These are phyloP conservation scores for Diaporthe citriasiana DNA, from an alignment of 2,329 filamentous ascomycete species.

Conservation along the genomic window DNA sequence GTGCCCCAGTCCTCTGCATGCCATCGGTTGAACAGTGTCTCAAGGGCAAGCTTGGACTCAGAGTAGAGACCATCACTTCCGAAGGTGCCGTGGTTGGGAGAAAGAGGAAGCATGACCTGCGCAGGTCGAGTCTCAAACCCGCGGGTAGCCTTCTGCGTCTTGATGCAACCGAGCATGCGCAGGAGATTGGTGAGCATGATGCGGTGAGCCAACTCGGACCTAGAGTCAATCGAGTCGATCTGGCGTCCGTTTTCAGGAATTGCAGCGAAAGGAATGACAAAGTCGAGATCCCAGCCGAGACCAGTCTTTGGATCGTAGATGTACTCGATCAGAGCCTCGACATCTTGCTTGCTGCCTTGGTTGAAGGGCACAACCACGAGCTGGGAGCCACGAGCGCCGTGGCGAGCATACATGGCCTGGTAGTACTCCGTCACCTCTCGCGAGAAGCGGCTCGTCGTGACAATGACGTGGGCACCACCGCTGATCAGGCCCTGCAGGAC, in stretches of 20 bases:
- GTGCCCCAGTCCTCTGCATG: slow-evolving; percentile 97
- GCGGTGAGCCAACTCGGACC: slow-evolving; percentile 96
- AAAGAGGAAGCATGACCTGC: slow-evolving; percentile 95
- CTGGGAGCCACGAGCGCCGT: slow-evolving; percentile 93
- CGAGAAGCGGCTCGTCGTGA: slow-evolving; percentile 97
- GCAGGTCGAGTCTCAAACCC: slow-evolving; percentile 96
- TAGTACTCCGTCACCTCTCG: slow-evolving; percentile 99
- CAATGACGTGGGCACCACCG: slow-evolving; percentile 95
- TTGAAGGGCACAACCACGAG: slow-evolving; percentile 99
- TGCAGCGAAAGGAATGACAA: slow-evolving; percentile 94
- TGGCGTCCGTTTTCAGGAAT: slow-evolving; percentile 98
- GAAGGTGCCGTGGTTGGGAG: slow-evolving; percentile 98
- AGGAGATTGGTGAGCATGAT: slow-evolving; percentile 99
- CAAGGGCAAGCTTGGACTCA: slow-evolving; percentile 95
- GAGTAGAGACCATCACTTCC: slow-evolving; percentile 98
- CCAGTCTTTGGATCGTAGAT: slow-evolving; percentile 98
- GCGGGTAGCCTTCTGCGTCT: slow-evolving; percentile 87
- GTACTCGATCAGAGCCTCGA: slow-evolving; percentile 93
- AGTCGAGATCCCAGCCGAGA: slow-evolving; percentile 98
- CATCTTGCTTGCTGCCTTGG: slow-evolving; percentile 97
- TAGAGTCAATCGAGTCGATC: slow-evolving; percentile 96
- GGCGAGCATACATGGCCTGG: slow-evolving; percentile 97
- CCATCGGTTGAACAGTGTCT: slow-evolving; percentile 99
- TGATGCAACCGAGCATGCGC: slow-evolving; percentile 90
- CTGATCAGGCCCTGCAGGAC: slow-evolving; percentile 96